These are phyloP conservation scores for Fonsecaea pedrosoi DNA, from an alignment of 2,329 filamentous ascomycete species.

Conservation along the genomic window DNA sequence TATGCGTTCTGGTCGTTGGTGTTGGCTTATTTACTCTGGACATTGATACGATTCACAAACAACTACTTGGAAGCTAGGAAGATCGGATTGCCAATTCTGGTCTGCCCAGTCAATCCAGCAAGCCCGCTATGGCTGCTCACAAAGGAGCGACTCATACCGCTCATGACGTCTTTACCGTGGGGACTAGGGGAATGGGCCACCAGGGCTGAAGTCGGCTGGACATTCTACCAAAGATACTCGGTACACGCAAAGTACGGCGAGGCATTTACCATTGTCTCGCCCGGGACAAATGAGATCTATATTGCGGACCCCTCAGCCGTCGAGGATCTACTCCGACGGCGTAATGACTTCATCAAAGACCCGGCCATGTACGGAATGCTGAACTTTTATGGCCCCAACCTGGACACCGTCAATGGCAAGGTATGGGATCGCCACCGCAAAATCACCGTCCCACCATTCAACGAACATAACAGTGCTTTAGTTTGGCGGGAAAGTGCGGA, in stretches of 20 bases:
- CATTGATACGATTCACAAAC: constrained; percentile 18
- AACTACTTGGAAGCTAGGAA: constrained; percentile 37
- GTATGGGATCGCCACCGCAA: constrained; percentile 54
- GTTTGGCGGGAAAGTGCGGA: constrained; percentile 50
- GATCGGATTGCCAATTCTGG: constrained; percentile 34
- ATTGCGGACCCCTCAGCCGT: constrained; percentile 28
- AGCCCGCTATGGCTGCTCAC: constrained; percentile 30
- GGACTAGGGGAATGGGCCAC: constrained; percentile 31
- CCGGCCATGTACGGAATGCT: constrained; percentile 31
- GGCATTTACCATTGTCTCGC: constrained; percentile 35
- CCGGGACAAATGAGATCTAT: constrained; percentile 32
- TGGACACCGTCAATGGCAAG: constrained; percentile 36
- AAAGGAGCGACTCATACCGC: constrained; percentile 21
- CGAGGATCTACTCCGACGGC: constrained; percentile 20
- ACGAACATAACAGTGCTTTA: constrained; percentile 51
- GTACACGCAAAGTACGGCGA: constrained; percentile 31
- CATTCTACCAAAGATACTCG: constrained; percentile 14
- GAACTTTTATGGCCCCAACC: constrained; percentile 35
- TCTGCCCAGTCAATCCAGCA: constrained; percentile 29
- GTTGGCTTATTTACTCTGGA: constrained; percentile 28
- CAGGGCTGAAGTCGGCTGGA: constrained; percentile 34
- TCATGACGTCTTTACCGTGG: constrained; percentile 26
- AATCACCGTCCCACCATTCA: constrained; percentile 53
- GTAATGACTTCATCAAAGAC: constrained; percentile 34
- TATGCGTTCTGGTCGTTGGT: constrained; percentile 16